Evolutionary conservation across 140 eudicot species (phyloP).

Genomic region (Stevia rebaudiana): DNA sequence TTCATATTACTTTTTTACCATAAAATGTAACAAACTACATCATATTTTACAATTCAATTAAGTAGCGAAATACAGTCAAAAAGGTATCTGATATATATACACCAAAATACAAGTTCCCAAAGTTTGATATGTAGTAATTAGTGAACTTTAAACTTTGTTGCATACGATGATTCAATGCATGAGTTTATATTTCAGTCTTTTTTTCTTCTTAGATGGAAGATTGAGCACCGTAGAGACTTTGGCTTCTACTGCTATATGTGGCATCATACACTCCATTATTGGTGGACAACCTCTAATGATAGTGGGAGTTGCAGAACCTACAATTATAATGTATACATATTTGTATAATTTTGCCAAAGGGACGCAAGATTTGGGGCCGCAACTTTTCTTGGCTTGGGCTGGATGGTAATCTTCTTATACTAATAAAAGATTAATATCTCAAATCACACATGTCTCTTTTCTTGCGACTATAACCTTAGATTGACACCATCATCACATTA

Average conservation of each 20-base stretch:
- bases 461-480: no score
- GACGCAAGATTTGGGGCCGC: constrained; percentile 39
- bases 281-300: constrained; percentile 64
- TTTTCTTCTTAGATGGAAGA: constrained; percentile 38
- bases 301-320: constrained; percentile 54
- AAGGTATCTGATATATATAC: no score
- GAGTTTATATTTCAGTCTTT: background rate
- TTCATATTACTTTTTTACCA: background rate
- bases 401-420: constrained; percentile 37
- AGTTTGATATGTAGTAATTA: background rate
- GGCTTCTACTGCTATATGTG: constrained; percentile 58
- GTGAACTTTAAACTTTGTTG: background rate
- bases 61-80: no score
- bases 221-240: constrained; percentile 56
- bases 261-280: constrained; percentile 48
- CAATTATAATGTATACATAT: constrained; percentile 50
- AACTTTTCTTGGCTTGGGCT: constrained; percentile 55
- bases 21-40: background rate
- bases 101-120: background rate
- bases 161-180: background rate
- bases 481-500: no score
- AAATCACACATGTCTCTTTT: no score
- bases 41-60: no score
- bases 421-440: no score
- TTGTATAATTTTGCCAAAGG: constrained; percentile 51